phyloP scores from a whole-genome alignment of 202 grass and related monocot genomes.

The Schoenoplectus tabernaemontani region DNA sequence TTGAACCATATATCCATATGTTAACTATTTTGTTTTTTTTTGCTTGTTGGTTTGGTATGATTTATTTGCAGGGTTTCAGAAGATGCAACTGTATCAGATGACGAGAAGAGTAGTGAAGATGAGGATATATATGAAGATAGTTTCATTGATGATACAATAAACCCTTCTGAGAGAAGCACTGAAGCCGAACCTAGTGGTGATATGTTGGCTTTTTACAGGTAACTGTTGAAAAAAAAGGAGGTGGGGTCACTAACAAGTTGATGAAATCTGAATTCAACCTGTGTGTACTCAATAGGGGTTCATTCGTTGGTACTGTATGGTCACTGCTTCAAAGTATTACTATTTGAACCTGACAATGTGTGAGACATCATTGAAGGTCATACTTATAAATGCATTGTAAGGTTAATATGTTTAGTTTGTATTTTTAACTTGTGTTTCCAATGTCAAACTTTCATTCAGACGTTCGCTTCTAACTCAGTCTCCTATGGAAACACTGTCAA shows the following conservation, averaged over 20 bases:
- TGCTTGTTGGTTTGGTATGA: background rate
- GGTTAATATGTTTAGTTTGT: background rate
- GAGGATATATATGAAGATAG: slow-evolving; percentile 80
- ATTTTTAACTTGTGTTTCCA: background rate
- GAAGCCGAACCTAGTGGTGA: slow-evolving; percentile 41
- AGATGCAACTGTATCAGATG: slow-evolving; percentile 75
- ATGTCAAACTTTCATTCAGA: slow-evolving; percentile 22
- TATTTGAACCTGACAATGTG: background rate
- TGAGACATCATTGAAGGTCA: background rate
- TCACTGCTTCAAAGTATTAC: background rate
- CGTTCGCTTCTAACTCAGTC: slow-evolving; percentile 77
- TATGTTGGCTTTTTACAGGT: slow-evolving; percentile 77
- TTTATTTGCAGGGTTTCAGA: slow-evolving; percentile 50
- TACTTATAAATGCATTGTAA: background rate
- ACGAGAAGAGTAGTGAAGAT: slow-evolving; percentile 40
- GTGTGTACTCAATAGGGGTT: background rate
- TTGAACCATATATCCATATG: background rate
- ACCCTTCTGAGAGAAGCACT: slow-evolving; percentile 33
- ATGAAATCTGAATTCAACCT: background rate
- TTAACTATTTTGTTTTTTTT: slow-evolving; percentile 13
- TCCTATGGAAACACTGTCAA: slow-evolving; percentile 41
- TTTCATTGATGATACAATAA: slow-evolving; percentile 69
- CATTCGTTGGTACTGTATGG: background rate
- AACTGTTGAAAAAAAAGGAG: background rate
- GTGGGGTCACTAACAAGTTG: background rate